phyloP scores from a whole-genome alignment of 306 rosid genomes.

The Hylodesmum podocarpum region DNA sequence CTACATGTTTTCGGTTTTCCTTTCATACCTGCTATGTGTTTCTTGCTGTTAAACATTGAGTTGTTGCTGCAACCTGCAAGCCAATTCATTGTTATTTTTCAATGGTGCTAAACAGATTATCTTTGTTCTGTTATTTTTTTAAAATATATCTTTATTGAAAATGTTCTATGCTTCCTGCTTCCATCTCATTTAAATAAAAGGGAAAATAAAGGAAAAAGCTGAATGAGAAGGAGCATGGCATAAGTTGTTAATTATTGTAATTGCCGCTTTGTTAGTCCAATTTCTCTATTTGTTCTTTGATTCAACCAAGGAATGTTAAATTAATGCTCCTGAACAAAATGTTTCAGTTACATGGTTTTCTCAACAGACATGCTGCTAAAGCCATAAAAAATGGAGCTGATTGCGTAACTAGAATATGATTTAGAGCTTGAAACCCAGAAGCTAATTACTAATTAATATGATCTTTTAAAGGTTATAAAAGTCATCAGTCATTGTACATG shows the following conservation, averaged over 20 bases:
- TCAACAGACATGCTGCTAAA: background rate
- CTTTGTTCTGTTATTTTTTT: background rate
- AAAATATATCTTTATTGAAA: background rate
- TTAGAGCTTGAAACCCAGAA: background rate
- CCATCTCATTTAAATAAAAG: background rate
- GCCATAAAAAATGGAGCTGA: background rate
- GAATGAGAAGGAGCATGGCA: background rate
- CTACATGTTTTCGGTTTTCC: background rate
- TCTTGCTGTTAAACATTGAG: background rate
- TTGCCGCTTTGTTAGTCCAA: background rate
- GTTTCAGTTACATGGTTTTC: background rate
- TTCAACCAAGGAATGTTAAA: background rate
- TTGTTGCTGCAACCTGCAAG: background rate
- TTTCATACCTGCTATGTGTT: background rate
- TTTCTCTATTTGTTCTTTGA: background rate
- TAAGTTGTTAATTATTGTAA: background rate
- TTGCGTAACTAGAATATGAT: background rate
- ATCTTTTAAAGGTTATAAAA: background rate
- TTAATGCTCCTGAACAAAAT: background rate
- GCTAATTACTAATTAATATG: background rate
- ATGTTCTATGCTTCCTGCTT: background rate
- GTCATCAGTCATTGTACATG: slow-evolving; percentile 39
- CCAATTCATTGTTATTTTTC: background rate
- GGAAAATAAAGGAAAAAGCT: background rate
- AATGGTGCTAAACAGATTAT: background rate